Base-by-base conservation (phyloP, 805 yeast species). In the Myxozyma neglecta region DNA sequence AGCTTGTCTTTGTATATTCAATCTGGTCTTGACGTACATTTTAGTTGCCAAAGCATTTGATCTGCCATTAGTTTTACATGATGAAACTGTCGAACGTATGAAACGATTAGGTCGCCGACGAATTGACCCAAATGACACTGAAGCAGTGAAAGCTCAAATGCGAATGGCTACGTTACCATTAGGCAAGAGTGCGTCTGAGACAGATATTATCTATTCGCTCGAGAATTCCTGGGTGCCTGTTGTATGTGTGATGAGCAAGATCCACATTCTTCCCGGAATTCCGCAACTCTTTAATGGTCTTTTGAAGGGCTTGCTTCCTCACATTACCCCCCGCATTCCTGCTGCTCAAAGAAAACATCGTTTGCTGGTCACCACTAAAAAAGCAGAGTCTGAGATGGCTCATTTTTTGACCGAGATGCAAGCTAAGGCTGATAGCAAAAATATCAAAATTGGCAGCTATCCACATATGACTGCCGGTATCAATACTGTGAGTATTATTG, bases 211-310 rank as follows among this genome's bases (percentile, higher is more conserved):
- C 34, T 85, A 78, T 67, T 76, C 83, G 0, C 66, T 75, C 8
- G 84, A 83, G 3, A 78, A 81, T 13, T 75, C 87, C 13, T 90
- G 97, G 97, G 96, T 90, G 2, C 97, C 97, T 0, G 80, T 90
- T 5, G 91, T 89, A 1, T 83, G 84, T 0, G 76, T 90, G n/a
- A 78, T 85, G 52, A 70, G 81, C 40, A 83, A 85, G 67, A 84
- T 90, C 1, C 86, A 83, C 69, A 82, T 91, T 13, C 78, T 90
- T 49, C 97, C 97, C 0, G 97, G 97, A 0, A 86, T 91, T 9
- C 96, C 97, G 0, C 85, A 83, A 64, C 75, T 90, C 36, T 91
- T 89, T 73, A 81, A 80, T 59, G 74, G 73, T 51, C 75, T 90
- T 63, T 70, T 89, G 13, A 72, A 73, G 8, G 81, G 79, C 1